These are phyloP conservation scores for Globisporangium paddicum DNA, from an alignment of 352 stramenopile genomes.

Conservation along the genomic window DNA sequence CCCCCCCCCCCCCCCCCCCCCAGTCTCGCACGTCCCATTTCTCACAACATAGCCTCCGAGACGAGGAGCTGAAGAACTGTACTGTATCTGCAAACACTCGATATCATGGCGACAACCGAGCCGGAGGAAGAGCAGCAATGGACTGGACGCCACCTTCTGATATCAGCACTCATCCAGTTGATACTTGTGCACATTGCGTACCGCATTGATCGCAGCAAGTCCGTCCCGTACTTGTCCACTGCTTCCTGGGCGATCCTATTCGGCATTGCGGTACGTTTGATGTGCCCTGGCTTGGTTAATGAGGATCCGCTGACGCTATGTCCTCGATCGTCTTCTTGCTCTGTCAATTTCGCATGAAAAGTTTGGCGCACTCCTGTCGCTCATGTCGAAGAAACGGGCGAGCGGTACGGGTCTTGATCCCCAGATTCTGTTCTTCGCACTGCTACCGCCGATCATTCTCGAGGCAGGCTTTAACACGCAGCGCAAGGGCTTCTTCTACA, in stretches of 20 bases:
- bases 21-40: no score
- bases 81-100: neutral
- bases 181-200: constrained; percentile 50
- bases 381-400: constrained; percentile 24
- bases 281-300: neutral
- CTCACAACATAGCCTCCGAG: no score
- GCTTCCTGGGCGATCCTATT: constrained; percentile 52
- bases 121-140: constrained; percentile 17
- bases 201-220: constrained; percentile 35
- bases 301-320: neutral
- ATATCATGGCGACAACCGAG: neutral
- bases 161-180: constrained; percentile 41
- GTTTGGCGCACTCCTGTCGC: constrained; percentile 24
- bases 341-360: neutral
- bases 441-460: constrained; percentile 61
- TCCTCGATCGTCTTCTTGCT: neutral
- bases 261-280: constrained; percentile 27
- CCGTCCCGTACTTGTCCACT: constrained; percentile 35
- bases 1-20: no score
- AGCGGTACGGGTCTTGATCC: constrained; percentile 33
- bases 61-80: no score
- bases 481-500: constrained; percentile 53
- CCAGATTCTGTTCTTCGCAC: constrained; percentile 49
- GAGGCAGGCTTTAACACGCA: constrained; percentile 62
- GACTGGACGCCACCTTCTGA: constrained; percentile 40